Base-by-base conservation (phyloP, 2,329 filamentous ascomycete species). In the Nannizzia gypsea region DNA sequence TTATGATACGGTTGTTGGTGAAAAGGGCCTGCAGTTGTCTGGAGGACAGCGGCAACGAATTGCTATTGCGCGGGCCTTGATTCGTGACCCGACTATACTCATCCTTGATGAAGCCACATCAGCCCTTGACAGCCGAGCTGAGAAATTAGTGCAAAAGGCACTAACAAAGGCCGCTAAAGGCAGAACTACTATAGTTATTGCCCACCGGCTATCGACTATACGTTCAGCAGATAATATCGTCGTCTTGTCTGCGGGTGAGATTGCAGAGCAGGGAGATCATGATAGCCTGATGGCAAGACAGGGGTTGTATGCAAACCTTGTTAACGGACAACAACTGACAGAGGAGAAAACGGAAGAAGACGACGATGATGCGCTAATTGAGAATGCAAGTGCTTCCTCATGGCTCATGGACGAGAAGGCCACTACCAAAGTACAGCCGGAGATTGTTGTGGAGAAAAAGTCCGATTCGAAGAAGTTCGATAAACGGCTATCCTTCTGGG, bases 41-140 rank as follows among this genome's bases (percentile, higher is more conserved):
- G 93, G 93, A 64, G 93, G 93, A 5, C 93, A 99, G 74, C 97
- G 97, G 75, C 93, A 97, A 73, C 86, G 93, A 61, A 97, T 99
- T 89, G 95, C 88, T 9, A 92, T 93, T 70, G 88, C 89, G 2
- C 78, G 88, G 64, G 88, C 88, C 34, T 81, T 92, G 58, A 86
- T 93, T 22, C 88, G 85, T 3, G 84, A 92, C 65, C 89, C 89
- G 0, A 89, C 88, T 75, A 79, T 95, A 67, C 79, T 95, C 1
- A 80, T 95, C 0, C 83, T 95, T 2, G 89, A 95, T 64, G 90
- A 95, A 71, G 89, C 90, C 1, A 95, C 89, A 0, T 88, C 85
- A 40, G 88, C 87, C 6, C 79, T 95, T 0, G 90, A 95, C 68
- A 90, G 89, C 13, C 88, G 88, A 67, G 89, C 87, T 0, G 89